These are phyloP conservation scores for Pistacia vera DNA, from an alignment of 345 rosid genomes.

Conservation along the genomic window DNA sequence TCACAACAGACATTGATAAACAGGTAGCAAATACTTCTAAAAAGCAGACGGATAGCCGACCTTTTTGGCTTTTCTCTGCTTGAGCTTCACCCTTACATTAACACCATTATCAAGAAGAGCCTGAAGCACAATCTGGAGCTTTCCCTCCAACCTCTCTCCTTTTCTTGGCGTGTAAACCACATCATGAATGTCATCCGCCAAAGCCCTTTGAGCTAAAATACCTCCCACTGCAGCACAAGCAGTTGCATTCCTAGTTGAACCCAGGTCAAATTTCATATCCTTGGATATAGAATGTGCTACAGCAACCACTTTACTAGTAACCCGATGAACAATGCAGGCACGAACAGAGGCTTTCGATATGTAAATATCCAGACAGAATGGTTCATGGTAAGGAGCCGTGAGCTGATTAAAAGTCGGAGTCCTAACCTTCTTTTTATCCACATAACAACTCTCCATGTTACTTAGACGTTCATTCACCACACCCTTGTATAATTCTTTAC, in stretches of 20 bases:
- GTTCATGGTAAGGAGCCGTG: slow-evolving; percentile 84
- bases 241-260: slow-evolving; percentile 66
- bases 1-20: not conserved
- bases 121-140: slow-evolving; percentile 78
- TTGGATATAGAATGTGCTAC: slow-evolving; percentile 88
- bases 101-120: slow-evolving; percentile 71
- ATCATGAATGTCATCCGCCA: slow-evolving; percentile 81
- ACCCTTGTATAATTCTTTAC: slow-evolving; percentile 21
- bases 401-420: slow-evolving; percentile 83
- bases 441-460: slow-evolving; percentile 15
- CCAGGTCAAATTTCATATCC: slow-evolving; percentile 82
- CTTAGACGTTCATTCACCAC: slow-evolving; percentile 20
- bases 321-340: slow-evolving; percentile 82
- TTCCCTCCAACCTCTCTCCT: slow-evolving; percentile 78
- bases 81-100: slow-evolving; percentile 79
- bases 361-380: slow-evolving; percentile 81
- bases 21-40: not conserved
- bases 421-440: slow-evolving; percentile 49
- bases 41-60: slow-evolving; percentile 7
- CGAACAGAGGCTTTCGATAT: slow-evolving; percentile 83
- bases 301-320: slow-evolving; percentile 82
- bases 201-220: slow-evolving; percentile 73
- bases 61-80: slow-evolving; percentile 60
- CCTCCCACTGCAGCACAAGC: slow-evolving; percentile 76
- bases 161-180: slow-evolving; percentile 76